phyloP scores from a whole-genome alignment of 345 rosid genomes.

The Abelmoschus esculentus region DNA sequence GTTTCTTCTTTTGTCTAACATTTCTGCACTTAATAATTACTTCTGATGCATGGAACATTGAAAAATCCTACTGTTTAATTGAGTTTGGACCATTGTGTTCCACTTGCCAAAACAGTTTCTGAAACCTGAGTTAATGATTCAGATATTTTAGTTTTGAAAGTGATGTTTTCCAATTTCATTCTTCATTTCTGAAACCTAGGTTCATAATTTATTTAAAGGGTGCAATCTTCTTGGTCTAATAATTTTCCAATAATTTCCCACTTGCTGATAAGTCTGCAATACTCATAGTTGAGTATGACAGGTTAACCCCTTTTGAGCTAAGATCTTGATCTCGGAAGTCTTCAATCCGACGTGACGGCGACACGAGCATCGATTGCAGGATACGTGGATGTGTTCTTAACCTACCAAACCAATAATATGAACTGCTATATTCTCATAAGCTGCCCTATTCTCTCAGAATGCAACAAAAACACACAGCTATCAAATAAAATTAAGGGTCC shows the following conservation, averaged over 20 bases:
- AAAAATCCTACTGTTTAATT: neutral
- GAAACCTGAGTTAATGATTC: neutral
- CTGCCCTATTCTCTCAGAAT: neutral
- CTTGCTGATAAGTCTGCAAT: neutral
- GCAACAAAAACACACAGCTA: neutral
- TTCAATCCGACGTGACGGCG: too few species aligned
- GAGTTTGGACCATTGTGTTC: neutral
- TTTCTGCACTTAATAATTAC: neutral
- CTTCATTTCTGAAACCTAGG: slow-evolving; percentile 3
- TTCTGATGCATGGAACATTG: neutral
- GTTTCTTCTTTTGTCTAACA: neutral
- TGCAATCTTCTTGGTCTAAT: neutral
- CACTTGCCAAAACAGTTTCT: neutral
- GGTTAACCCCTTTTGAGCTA: slow-evolving; percentile 5
- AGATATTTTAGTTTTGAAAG: neutral
- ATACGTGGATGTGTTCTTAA: slow-evolving; percentile 3
- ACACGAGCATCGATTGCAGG: slow-evolving; percentile 18
- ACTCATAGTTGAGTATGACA: slow-evolving; percentile 11
- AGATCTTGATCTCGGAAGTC: slow-evolving; percentile 17
- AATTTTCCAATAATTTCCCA: neutral
- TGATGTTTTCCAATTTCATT: neutral
- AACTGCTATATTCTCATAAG: neutral
- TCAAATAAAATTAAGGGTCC: slow-evolving; percentile 5
- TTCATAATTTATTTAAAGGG: neutral
- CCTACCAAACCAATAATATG: neutral